Conservation (phyloP, 2,329 filamentous ascomycete genomes). For the Diaporthe batatas region DNA sequence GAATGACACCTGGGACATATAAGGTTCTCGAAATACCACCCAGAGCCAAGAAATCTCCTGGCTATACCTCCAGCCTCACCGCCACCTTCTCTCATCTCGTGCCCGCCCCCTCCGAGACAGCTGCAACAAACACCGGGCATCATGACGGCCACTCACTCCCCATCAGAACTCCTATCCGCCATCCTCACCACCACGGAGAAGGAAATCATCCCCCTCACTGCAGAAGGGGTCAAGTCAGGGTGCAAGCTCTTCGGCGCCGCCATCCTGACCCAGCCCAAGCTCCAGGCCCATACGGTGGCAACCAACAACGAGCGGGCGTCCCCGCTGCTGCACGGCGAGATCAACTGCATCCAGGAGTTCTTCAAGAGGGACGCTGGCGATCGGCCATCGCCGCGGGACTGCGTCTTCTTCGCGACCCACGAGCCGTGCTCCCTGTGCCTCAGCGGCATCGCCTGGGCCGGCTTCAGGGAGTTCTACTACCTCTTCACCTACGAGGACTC, state of each 20-base stretch:
- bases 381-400: constrained; percentile 56
- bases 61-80: background rate
- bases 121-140: background rate
- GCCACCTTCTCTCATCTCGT: background rate
- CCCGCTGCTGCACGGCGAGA: constrained; percentile 68
- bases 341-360: constrained; percentile 72
- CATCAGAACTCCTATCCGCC: constrained; percentile 53
- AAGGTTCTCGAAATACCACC: constrained; percentile 13
- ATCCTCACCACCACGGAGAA: constrained; percentile 60
- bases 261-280: constrained; percentile 59
- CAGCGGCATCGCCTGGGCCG: constrained; percentile 69
- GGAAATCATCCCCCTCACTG: constrained; percentile 65
- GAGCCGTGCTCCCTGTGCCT: constrained; percentile 71
- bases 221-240: constrained; percentile 62
- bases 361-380: constrained; percentile 53
- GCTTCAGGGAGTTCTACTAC: constrained; percentile 69
- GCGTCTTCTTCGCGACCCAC: constrained; percentile 70
- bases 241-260: constrained; percentile 71
- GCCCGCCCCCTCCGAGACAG: too few relatives aligned
- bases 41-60: background rate
- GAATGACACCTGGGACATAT: background rate
- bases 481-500: constrained; percentile 72
- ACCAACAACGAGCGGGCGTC: constrained; percentile 69
- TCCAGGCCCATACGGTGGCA: constrained; percentile 61
- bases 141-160: constrained; percentile 44